Evolutionary conservation across 148 eudicot species (phyloP).

Genomic region (Polygonum maritimum): DNA sequence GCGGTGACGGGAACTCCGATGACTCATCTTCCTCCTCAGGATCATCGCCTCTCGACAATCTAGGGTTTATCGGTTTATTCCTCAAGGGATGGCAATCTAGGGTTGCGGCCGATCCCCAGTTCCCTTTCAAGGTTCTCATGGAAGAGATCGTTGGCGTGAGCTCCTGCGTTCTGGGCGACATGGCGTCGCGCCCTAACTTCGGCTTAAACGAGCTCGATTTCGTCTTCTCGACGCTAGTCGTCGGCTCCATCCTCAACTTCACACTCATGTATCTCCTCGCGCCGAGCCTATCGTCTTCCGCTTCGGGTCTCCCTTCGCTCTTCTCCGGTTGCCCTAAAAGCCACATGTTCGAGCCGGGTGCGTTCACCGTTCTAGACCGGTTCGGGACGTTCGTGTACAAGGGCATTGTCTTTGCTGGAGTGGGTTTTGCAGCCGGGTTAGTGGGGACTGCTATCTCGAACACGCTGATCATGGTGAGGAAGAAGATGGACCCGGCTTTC

Average conservation of each 20-base stretch:
- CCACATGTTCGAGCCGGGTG: slow-evolving; percentile 90
- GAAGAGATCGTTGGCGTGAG: slow-evolving; percentile 84
- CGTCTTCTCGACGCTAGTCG: slow-evolving; percentile 82
- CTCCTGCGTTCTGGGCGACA: slow-evolving; percentile 75
- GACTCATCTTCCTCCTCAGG: slow-evolving; percentile 24
- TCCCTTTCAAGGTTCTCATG: slow-evolving; percentile 93
- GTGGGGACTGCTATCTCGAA: slow-evolving; percentile 80
- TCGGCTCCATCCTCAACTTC: slow-evolving; percentile 76
- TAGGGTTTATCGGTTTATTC: slow-evolving; percentile 66
- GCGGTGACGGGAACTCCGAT: slow-evolving; percentile 21
- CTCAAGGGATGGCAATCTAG: slow-evolving; percentile 86
- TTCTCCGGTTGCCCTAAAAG: slow-evolving; percentile 62
- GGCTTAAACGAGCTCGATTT: slow-evolving; percentile 95
- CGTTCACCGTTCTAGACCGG: slow-evolving; percentile 43
- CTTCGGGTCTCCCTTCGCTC: slow-evolving; percentile 44
- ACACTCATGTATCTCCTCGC: slow-evolving; percentile 81
- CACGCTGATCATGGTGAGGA: slow-evolving; percentile 58
- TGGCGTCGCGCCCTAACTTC: slow-evolving; percentile 94
- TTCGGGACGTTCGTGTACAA: slow-evolving; percentile 80
- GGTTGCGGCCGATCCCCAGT: slow-evolving; percentile 92
- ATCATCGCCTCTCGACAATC: slow-evolving; percentile 17
- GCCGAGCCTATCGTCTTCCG: slow-evolving; percentile 31
- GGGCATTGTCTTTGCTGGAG: slow-evolving; percentile 61
- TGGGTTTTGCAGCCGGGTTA: slow-evolving; percentile 78
- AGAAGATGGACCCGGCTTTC: slow-evolving; percentile 82